A percentile compares a stretch with the other conserved stretches of the same genome.
Conservation (phyloP, 1,284 basidiomycete genomes). For the Gomphus bonarii region DNA sequence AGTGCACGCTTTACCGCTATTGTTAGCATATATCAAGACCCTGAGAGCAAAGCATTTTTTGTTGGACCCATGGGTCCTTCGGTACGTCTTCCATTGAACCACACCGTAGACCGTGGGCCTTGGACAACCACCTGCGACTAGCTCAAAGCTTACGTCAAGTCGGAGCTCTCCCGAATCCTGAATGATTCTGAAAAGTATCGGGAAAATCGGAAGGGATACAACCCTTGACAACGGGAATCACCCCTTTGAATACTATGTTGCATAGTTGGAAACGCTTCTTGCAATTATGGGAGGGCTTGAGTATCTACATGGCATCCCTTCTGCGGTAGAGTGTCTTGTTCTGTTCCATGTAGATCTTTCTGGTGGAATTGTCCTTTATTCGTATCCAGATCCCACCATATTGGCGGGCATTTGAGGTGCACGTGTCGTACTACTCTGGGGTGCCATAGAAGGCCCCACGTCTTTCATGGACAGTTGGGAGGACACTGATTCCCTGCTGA, state of each 20-base stretch:
- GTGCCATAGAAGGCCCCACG: background rate
- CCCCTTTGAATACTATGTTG: background rate
- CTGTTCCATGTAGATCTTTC: background rate
- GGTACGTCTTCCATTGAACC: background rate
- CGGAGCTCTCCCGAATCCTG: background rate
- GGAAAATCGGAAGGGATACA: background rate
- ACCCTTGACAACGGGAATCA: background rate
- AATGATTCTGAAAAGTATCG: background rate
- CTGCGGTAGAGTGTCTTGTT: background rate
- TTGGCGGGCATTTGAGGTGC: background rate
- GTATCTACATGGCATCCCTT: background rate
- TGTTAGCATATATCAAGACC: background rate
- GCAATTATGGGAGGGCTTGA: background rate
- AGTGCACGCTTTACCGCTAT: background rate
- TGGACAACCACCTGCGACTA: background rate
- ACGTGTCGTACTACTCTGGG: background rate
- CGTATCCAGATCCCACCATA: background rate
- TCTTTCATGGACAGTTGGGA: background rate
- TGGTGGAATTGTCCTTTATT: background rate
- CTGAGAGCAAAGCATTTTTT: background rate
- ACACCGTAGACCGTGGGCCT: background rate
- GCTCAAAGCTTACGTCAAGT: background rate
- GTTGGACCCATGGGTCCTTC: background rate
- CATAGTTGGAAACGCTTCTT: background rate
- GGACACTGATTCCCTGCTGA: background rate